Percentiles rank a stretch among this genome's conserved stretches.
Conservation (phyloP, 2,329 filamentous ascomycete genomes). For the Uncinocarpus reesii region DNA sequence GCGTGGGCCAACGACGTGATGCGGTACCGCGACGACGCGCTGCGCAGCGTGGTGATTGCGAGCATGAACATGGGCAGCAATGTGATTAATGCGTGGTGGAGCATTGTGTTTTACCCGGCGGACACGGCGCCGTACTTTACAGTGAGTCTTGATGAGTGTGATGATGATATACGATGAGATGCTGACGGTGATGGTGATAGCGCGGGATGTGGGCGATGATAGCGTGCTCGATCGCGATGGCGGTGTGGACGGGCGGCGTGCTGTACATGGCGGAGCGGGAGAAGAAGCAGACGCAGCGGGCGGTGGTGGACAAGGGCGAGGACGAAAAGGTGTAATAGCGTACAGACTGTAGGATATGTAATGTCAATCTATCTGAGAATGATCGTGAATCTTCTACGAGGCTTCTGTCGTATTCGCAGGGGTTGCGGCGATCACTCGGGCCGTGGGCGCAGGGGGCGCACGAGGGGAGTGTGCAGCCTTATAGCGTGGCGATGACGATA, state of each 20-base stretch:
- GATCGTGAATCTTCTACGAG: no score
- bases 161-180: no score
- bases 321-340: conserved; percentile 2
- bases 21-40: conserved; percentile 52
- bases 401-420: no score
- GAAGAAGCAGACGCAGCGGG: no score
- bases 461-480: no score
- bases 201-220: conserved; percentile 68
- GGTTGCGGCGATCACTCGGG: no score
- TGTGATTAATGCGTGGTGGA: conserved; percentile 64
- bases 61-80: conserved; percentile 62
- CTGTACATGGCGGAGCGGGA: conserved; percentile 14
- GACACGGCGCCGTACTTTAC: conserved; percentile 56
- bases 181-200: no score
- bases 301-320: no score
- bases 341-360: no score
- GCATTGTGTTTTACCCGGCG: conserved; percentile 59
- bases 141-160: conserved; percentile 39
- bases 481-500: no score
- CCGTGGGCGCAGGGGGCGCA: no score
- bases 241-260: conserved; percentile 43
- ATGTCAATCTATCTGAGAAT: no score
- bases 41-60: conserved; percentile 57
- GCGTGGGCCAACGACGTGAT: conserved; percentile 66
- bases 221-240: conserved; percentile 49